A percentile compares a stretch with the other conserved stretches of the same genome.
These are phyloP conservation scores for Penicillium herquei DNA, from an alignment of 495 filamentous ascomycete genomes.

Conservation along the genomic window DNA sequence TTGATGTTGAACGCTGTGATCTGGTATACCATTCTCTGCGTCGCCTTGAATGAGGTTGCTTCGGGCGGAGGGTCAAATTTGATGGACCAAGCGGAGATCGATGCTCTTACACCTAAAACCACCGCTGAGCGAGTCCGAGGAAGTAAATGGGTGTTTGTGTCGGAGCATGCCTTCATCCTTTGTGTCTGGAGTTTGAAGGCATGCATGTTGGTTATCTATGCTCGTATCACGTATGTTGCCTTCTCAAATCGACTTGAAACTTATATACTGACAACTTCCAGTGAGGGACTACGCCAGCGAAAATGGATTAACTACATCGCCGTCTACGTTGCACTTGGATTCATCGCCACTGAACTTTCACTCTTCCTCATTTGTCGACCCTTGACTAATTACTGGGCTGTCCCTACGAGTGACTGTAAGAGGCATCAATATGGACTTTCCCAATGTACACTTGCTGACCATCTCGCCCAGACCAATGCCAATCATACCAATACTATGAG, in stretches of 20 bases:
- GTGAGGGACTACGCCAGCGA: constrained; percentile 38
- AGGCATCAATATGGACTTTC: neutral
- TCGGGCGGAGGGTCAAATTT: constrained; percentile 55
- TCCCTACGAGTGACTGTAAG: constrained; percentile 38
- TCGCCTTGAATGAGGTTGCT: constrained; percentile 50
- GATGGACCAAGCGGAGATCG: constrained; percentile 41
- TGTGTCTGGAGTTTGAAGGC: constrained; percentile 50
- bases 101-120: constrained; percentile 35
- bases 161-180: constrained; percentile 52
- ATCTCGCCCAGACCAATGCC: constrained; percentile 41
- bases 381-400: constrained; percentile 60
- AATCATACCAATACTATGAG: constrained; percentile 50
- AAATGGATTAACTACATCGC: constrained; percentile 45
- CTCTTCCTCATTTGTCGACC: constrained; percentile 65
- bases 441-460: neutral
- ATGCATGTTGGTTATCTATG: constrained; percentile 57
- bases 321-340: constrained; percentile 56
- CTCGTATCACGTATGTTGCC: constrained; percentile 45
- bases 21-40: constrained; percentile 55
- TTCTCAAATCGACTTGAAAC: neutral
- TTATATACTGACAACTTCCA: constrained; percentile 12
- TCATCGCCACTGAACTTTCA: constrained; percentile 59
- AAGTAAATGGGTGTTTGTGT: constrained; percentile 58
- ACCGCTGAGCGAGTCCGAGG: constrained; percentile 45
- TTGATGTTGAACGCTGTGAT: constrained; percentile 47